Conservation (phyloP, 495 filamentous ascomycete species). For the Xylaria flabelliformis region DNA sequence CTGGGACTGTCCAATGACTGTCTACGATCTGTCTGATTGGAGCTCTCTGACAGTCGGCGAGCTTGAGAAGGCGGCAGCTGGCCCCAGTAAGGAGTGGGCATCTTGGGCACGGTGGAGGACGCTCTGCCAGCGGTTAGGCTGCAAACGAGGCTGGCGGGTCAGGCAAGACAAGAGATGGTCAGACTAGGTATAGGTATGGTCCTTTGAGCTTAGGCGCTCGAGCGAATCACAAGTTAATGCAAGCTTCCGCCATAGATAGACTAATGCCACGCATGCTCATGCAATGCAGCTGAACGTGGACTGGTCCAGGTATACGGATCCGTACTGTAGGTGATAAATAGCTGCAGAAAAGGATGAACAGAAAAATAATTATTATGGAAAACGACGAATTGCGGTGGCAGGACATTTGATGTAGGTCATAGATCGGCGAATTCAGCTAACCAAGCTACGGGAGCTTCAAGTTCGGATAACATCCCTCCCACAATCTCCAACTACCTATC, state of each 20-base stretch:
- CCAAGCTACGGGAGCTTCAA: slow-evolving; percentile 18
- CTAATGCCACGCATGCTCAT: slow-evolving; percentile 58
- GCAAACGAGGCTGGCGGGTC: slow-evolving; percentile 36
- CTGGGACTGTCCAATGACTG: slow-evolving; percentile 51
- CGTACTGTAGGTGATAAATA: slow-evolving; percentile 13
- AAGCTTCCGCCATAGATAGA: slow-evolving; percentile 43
- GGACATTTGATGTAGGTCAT: slow-evolving; percentile 16
- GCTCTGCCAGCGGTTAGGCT: slow-evolving; percentile 31
- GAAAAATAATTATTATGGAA: background rate
- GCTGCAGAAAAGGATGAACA: slow-evolving; percentile 14
- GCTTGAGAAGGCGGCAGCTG: slow-evolving; percentile 48
- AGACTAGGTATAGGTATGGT: slow-evolving; percentile 18
- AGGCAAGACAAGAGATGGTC: slow-evolving; percentile 29
- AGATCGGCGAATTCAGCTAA: slow-evolving; percentile 8
- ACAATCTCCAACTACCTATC: slow-evolving; percentile 2
- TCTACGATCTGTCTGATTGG: slow-evolving; percentile 44
- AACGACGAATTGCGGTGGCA: slow-evolving; percentile 26
- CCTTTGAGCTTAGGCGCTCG: slow-evolving; percentile 34
- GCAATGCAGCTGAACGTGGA: slow-evolving; percentile 33
- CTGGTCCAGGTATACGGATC: background rate
- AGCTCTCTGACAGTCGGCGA: slow-evolving; percentile 52
- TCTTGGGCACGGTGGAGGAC: slow-evolving; percentile 24
- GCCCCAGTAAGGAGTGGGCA: slow-evolving; percentile 49
- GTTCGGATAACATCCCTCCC: background rate
- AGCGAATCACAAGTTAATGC: slow-evolving; percentile 34